Evolutionary conservation across 768 basidiomycete genomes (phyloP), one percentile per base, ranked within the genome.

Genomic region (Gyrodon lividus): DNA sequence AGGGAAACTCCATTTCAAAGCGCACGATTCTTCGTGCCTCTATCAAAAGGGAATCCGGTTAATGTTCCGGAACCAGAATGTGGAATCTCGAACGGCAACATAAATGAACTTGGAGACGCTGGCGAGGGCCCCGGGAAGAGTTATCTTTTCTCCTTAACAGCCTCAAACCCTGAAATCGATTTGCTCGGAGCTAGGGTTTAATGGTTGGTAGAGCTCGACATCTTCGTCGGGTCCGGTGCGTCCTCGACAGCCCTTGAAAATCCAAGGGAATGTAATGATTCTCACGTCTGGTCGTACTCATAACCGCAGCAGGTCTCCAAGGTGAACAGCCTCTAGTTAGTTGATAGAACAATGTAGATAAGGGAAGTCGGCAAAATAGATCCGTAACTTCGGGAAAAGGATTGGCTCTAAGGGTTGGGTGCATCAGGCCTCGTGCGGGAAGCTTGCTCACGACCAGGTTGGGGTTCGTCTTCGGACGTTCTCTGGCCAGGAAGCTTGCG

Each of bases 291-390:
- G 78, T 82, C 79, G 78, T 83, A 84, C 82, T 82, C 80, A 83
- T 83, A 83, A 81, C 82, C 76, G 79, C 81, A 84, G 81, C 83
- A 82, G 83, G 82, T 84, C 83, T 83, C 83, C 83, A 80, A 83
- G 82, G 82, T 83, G 81, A 83, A 83, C 77, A 83, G 82, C 80
- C 83, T 84, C 83, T 84, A 84, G 83, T 83, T 84, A 84, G 83
- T 83, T 77, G 79, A 82, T 82, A 78, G 80, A 82, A 82, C 77
- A 83, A 83, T 83, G 81, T 82, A 83, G 82, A 80, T 83, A 84
- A 84, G 82, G 82, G 81, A 83, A 84, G 80, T 82, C 77, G 76
- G 83, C 84, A 86, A 86, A 85, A 82, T 81, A 82, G 77, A 83
- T 83, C 81, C 77, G 79, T 87, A 82, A 81, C 84, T 87, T 86